Conservation (phyloP, 805 yeast species). For the Wickerhamomyces ciferrii region DNA sequence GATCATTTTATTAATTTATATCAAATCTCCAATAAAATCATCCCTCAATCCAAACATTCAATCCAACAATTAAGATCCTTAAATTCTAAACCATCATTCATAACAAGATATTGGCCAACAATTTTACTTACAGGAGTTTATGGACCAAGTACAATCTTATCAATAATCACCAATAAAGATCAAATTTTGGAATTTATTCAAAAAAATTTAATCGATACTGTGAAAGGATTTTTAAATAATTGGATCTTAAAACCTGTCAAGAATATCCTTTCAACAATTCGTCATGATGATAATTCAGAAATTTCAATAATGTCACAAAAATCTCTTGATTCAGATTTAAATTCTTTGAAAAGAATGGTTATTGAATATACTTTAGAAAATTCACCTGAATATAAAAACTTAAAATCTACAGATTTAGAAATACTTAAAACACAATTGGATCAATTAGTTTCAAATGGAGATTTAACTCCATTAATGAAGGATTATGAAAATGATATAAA, state of each 20-base stretch:
- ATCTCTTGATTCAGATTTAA: slow-evolving; percentile 71
- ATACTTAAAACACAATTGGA: slow-evolving; percentile 29
- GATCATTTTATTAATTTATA: background rate
- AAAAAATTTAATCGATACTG: slow-evolving; percentile 58
- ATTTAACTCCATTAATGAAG: slow-evolving; percentile 72
- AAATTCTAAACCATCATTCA: slow-evolving; percentile 32
- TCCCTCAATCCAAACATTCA: background rate
- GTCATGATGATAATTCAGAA: slow-evolving; percentile 72
- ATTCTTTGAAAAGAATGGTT: slow-evolving; percentile 85
- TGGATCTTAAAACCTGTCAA: slow-evolving; percentile 80
- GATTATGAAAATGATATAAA: slow-evolving; percentile 75
- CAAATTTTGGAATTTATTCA: slow-evolving; percentile 52
- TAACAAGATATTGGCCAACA: slow-evolving; percentile 65
- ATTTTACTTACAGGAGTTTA: slow-evolving; percentile 34
- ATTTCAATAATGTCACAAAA: slow-evolving; percentile 77
- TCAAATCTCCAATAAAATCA: background rate
- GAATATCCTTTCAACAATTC: slow-evolving; percentile 71
- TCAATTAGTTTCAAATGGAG: slow-evolving; percentile 59
- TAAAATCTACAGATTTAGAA: slow-evolving; percentile 16
- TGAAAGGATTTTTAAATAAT: slow-evolving; percentile 62
- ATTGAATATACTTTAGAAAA: slow-evolving; percentile 54
- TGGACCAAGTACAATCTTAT: slow-evolving; percentile 46
- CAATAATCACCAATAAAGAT: slow-evolving; percentile 44
- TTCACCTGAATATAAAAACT: slow-evolving; percentile 16
- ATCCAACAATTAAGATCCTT: background rate